Evolutionary conservation across 2,329 filamentous ascomycete species (phyloP).

Genomic region (Monilinia polystroma): DNA sequence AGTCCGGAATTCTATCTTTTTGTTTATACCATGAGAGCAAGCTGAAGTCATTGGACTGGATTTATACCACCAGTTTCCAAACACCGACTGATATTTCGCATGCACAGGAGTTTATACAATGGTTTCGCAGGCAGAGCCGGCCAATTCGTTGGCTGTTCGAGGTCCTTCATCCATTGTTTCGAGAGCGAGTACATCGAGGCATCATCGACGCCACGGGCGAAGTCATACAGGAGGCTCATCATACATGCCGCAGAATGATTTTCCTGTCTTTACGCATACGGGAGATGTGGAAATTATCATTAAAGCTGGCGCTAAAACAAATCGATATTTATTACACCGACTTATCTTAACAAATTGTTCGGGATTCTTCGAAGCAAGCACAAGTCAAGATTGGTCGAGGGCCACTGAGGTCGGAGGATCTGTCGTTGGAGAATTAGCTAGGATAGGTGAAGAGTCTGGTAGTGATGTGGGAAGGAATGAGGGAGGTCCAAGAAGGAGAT

Average conservation of each 20-base stretch:
- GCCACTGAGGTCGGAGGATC: conserved; percentile 38
- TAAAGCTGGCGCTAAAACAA: conserved; percentile 67
- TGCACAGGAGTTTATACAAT: conserved; percentile 42
- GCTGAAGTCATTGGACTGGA: neutral
- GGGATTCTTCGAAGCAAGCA: conserved; percentile 88
- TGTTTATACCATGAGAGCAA: conserved; percentile 3
- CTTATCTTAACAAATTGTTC: conserved; percentile 87
- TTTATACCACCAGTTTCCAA: neutral
- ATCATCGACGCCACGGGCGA: conserved; percentile 62
- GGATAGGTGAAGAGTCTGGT: conserved; percentile 50
- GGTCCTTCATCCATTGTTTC: conserved; percentile 62
- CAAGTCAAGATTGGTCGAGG: conserved; percentile 72
- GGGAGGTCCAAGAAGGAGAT: conserved; percentile 51
- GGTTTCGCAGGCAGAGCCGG: conserved; percentile 55
- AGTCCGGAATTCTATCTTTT: conserved; percentile 5
- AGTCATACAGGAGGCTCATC: conserved; percentile 67
- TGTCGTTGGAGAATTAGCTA: conserved; percentile 47
- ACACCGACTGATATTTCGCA: conserved; percentile 14
- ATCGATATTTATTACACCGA: conserved; percentile 82
- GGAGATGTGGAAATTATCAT: conserved; percentile 92
- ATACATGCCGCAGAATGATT: conserved; percentile 79
- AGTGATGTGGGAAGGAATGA: conserved; percentile 40
- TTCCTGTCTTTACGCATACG: conserved; percentile 84
- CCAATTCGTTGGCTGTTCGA: conserved; percentile 56
- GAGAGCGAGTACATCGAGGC: conserved; percentile 45